Percentiles rank a stretch among this genome's conserved stretches.
phyloP scores from a whole-genome alignment of 331 rosid species.

The Pyracantha coccinea region DNA sequence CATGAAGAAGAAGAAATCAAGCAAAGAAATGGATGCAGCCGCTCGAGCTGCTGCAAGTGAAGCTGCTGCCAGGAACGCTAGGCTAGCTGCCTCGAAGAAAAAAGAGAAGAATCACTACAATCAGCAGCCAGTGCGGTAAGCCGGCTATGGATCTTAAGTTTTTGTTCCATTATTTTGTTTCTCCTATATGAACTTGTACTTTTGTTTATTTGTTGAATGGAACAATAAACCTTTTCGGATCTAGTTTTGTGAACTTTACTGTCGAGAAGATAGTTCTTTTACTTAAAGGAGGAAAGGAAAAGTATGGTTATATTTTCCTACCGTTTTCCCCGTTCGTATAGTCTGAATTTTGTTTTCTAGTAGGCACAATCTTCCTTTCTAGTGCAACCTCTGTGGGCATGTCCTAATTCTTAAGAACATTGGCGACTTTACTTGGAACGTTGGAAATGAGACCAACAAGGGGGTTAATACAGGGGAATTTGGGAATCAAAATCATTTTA shows the following conservation, averaged over 20 bases:
- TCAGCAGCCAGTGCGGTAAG: conserved; percentile 77
- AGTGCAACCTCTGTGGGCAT: neutral
- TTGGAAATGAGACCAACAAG: neutral
- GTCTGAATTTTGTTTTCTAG: neutral
- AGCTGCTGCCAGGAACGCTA: conserved; percentile 73
- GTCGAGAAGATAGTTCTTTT: conserved; percentile 16
- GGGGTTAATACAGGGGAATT: neutral
- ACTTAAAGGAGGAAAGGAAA: neutral
- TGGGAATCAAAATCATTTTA: neutral
- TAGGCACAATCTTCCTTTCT: neutral
- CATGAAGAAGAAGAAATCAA: conserved; percentile 65
- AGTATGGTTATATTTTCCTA: neutral
- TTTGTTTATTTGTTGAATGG: conserved; percentile 20
- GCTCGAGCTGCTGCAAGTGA: conserved; percentile 68
- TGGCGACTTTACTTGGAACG: neutral
- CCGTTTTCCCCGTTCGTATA: neutral
- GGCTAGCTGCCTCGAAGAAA: conserved; percentile 58
- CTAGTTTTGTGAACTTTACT: conserved; percentile 12
- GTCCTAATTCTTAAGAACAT: neutral
- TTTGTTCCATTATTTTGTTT: conserved; percentile 15
- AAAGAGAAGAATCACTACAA: conserved; percentile 70
- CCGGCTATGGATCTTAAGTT: neutral
- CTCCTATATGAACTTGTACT: conserved; percentile 25
- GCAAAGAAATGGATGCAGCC: conserved; percentile 68
- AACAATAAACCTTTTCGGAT: conserved; percentile 25